Base-by-base conservation (phyloP, 1,139 yeast genomes). In the Candida neerlandica region DNA sequence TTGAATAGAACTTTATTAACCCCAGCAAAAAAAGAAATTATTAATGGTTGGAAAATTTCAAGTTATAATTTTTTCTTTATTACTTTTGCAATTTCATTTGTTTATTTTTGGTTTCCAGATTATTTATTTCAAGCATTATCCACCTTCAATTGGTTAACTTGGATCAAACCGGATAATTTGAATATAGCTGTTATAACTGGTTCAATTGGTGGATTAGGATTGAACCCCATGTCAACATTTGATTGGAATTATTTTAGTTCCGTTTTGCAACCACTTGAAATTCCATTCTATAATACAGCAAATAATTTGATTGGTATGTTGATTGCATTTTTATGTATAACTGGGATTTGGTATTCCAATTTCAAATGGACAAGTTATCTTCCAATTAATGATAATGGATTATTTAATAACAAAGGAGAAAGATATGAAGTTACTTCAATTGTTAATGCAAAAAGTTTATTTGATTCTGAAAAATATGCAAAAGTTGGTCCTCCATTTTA, bases 161-260 rank as follows among this genome's bases (percentile, higher is more conserved):
- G 76, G 77, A 66, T 71, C 42, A 55, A 56, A 5, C 75, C 76
- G 23, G 53, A 58, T 21, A 66, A 69, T 57, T 55, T 61, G 51
- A 56, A 53, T 18, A 65, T 85, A 46, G 86, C 85, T 6, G 69
- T 70, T 14, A 68, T 85, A 34, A 81, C 86, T 5, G 91, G 90
- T 4, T 62, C 76, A 1, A 56, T 61, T 14, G 56, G 62, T 35
- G 89, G 89, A 16, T 60, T 83, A n/a, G 88, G 88, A 2, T 53
- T 82, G 41, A 82, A 83, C 58, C 89, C 88, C 11, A 59, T 78
- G 47, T 64, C 84, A 1, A 56, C 80, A 52, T 78, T 82, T 57
- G 86, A 78, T 58, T 81, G 82, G 81, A 77, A 76, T 55, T 46
- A 63, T 30, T 54, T 67, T 45, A 54, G 57, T 47, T 58, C 37